phyloP scores from a whole-genome alignment of 805 yeast genomes.

The Saccharomyces kudriavzevii region DNA sequence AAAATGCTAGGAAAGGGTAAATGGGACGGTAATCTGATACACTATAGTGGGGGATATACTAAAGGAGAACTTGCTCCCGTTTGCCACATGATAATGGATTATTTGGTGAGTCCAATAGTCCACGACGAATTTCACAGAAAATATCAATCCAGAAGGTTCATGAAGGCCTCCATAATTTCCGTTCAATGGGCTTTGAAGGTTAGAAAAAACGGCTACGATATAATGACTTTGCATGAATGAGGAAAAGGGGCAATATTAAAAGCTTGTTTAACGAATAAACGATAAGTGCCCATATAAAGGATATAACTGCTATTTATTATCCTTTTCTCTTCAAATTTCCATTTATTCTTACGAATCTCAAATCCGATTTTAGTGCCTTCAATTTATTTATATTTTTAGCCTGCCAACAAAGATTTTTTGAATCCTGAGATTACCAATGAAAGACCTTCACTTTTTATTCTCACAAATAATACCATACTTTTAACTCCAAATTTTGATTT shows the following conservation, averaged over 20 bases:
- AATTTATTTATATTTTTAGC: background rate
- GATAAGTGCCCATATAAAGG: background rate
- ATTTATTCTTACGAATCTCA: background rate
- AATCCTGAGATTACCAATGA: background rate
- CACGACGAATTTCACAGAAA: slow-evolving; percentile 92
- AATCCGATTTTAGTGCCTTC: background rate
- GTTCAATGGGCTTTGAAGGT: slow-evolving; percentile 74
- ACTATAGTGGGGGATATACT: slow-evolving; percentile 84
- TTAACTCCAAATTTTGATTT: background rate
- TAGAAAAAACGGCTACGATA: slow-evolving; percentile 32
- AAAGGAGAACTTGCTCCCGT: slow-evolving; percentile 66
- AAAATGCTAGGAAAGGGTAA: slow-evolving; percentile 60
- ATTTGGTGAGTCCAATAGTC: slow-evolving; percentile 67
- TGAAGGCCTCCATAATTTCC: slow-evolving; percentile 76
- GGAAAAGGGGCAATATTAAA: background rate
- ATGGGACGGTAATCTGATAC: slow-evolving; percentile 83
- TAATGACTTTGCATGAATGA: slow-evolving; percentile 33
- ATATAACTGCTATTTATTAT: background rate
- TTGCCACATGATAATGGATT: slow-evolving; percentile 66
- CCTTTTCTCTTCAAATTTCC: background rate
- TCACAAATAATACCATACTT: background rate
- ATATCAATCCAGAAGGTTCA: slow-evolving; percentile 79
- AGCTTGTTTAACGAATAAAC: background rate
- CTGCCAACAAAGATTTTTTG: background rate
- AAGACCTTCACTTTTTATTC: background rate